A percentile compares a stretch with the other conserved stretches of the same genome.
Conservation (phyloP, 768 basidiomycete species). For the Pisolithus marmoratus region DNA sequence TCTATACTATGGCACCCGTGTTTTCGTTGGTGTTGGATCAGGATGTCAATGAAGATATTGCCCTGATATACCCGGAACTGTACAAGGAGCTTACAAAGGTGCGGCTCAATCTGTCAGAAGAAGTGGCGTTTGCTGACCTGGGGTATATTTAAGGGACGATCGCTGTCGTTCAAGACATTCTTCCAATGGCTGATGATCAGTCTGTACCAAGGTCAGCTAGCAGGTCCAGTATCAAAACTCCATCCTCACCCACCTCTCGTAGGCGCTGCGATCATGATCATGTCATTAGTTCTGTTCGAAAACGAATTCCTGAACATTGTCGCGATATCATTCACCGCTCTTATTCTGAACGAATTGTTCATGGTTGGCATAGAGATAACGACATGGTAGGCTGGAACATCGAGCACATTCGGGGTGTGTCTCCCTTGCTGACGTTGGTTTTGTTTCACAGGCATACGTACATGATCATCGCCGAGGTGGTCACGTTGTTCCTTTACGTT, state of each 20-base stretch:
- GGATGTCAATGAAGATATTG: conserved; percentile 94
- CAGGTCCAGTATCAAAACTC: neutral
- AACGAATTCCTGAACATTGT: conserved; percentile 98
- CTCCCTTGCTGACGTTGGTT: neutral
- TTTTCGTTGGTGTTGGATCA: conserved; percentile 95
- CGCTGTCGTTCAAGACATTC: conserved; percentile 95
- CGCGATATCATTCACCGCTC: conserved; percentile 94
- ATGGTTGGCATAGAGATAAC: conserved; percentile 99
- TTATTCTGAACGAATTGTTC: conserved; percentile 94
- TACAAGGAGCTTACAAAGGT: conserved; percentile 98
- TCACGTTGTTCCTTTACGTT: conserved; percentile 83
- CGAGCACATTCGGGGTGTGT: neutral
- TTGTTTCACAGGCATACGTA: conserved; percentile 70
- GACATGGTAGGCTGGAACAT: conserved; percentile 61
- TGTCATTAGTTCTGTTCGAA: conserved; percentile 94
- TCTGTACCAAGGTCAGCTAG: conserved; percentile 79
- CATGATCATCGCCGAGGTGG: conserved; percentile 90
- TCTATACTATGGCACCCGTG: conserved; percentile 98
- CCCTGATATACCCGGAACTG: conserved; percentile 91
- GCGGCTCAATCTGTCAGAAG: conserved; percentile 7
- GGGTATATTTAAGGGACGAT: conserved; percentile 63
- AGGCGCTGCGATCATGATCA: conserved; percentile 99
- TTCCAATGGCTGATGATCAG: conserved; percentile 98
- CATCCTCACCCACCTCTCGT: neutral
- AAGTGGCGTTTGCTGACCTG: conserved; percentile 1